These are phyloP conservation scores for Lipomyces sp. DNA, from an alignment of 805 yeast genomes.

Conservation along the genomic window DNA sequence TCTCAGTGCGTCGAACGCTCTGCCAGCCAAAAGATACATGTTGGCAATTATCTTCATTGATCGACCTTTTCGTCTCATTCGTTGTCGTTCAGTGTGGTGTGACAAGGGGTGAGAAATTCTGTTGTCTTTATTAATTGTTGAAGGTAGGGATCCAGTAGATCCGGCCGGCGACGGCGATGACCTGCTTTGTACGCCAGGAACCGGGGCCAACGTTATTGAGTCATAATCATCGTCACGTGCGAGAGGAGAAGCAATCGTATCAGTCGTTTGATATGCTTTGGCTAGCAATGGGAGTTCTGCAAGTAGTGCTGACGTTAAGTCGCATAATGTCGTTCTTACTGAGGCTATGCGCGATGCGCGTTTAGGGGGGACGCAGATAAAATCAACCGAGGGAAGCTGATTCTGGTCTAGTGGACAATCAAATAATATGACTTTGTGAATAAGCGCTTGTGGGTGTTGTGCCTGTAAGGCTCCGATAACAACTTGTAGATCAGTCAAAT, in stretches of 20 bases:
- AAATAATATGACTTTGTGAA: conserved; percentile 61
- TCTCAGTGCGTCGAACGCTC: conserved; percentile 68
- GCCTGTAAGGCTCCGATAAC: conserved; percentile 52
- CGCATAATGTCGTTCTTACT: conserved; percentile 63
- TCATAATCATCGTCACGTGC: conserved; percentile 38
- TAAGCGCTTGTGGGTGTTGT: conserved; percentile 57
- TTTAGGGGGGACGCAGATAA: conserved; percentile 32
- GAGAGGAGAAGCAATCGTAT: conserved; percentile 37
- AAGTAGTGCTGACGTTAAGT: conserved; percentile 67
- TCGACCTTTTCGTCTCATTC: conserved; percentile 67
- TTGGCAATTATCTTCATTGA: conserved; percentile 76
- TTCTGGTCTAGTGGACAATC: conserved; percentile 46
- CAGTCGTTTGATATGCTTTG: conserved; percentile 40
- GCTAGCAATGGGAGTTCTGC: conserved; percentile 65
- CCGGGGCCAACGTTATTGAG: conserved; percentile 24
- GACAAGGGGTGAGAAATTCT: conserved; percentile 31
- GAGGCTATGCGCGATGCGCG: conserved; percentile 47
- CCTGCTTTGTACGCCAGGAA: conserved; percentile 9
- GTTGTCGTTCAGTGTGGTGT: conserved; percentile 45
- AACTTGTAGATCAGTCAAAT: conserved; percentile 40
- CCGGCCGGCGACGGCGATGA: conserved; percentile 29
- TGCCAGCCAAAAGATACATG: conserved; percentile 79
- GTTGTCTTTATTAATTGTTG: conserved; percentile 15
- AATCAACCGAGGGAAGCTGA: conserved; percentile 30
- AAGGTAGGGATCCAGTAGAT: conserved; percentile 27